Conservation (phyloP, 441 rosid species). For the Raphanus hybrid region DNA sequence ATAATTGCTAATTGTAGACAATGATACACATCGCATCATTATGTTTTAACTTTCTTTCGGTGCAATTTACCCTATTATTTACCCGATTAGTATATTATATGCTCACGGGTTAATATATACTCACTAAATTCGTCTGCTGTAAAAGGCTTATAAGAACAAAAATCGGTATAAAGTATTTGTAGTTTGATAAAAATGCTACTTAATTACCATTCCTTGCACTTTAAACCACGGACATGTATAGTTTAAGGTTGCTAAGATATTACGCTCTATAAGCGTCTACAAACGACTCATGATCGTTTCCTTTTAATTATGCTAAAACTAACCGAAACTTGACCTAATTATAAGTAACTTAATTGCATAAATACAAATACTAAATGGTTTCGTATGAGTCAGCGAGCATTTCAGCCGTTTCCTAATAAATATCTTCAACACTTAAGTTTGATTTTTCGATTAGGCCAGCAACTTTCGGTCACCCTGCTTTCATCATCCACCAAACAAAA, state of each 20-base stretch:
- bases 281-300: not conserved
- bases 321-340: slow-evolving; percentile 12
- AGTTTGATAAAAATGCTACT: not conserved
- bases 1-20: slow-evolving; percentile 38
- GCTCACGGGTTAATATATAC: slow-evolving; percentile 36
- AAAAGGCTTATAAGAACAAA: slow-evolving; percentile 8
- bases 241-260: slow-evolving; percentile 7
- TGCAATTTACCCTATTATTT: slow-evolving; percentile 17
- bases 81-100: slow-evolving; percentile 29
- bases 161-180: not conserved
- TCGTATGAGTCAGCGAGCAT: slow-evolving; percentile 33
- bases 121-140: slow-evolving; percentile 3
- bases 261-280: slow-evolving; percentile 6
- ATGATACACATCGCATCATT: slow-evolving; percentile 41
- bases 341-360: not conserved
- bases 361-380: not conserved
- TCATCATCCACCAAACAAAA: slow-evolving; percentile 15
- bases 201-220: slow-evolving; percentile 23
- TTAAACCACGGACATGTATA: not conserved
- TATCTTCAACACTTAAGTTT: slow-evolving; percentile 30
- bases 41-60: slow-evolving; percentile 33
- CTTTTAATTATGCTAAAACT: slow-evolving; percentile 21
- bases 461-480: slow-evolving; percentile 33
- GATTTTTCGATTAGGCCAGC: slow-evolving; percentile 13
- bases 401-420: slow-evolving; percentile 15